These are phyloP conservation scores for Capsicum rhomboideum DNA, from an alignment of 257 asterid genomes.

Conservation along the genomic window DNA sequence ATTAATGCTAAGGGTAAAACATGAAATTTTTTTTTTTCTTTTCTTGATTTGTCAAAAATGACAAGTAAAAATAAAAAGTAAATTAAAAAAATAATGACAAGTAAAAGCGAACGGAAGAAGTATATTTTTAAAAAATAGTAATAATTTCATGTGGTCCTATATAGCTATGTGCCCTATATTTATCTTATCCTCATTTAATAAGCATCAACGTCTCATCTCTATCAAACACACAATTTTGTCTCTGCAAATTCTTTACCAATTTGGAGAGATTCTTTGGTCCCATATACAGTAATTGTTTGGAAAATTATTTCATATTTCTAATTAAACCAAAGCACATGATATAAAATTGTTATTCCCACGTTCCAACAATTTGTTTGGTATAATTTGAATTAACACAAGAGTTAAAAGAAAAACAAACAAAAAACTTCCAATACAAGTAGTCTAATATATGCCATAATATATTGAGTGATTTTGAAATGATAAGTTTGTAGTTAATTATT, in stretches of 20 bases:
- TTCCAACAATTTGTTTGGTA: not conserved
- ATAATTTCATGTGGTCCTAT: not conserved
- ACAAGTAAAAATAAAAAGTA: too few relatives aligned
- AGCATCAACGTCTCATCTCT: not conserved
- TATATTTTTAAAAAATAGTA: too few relatives aligned
- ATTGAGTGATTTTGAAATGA: too few relatives aligned
- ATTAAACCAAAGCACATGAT: not conserved
- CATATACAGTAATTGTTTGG: not conserved
- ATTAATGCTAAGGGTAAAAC: too few relatives aligned
- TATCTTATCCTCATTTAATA: not conserved
- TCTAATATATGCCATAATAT: not conserved
- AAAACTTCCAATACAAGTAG: not conserved
- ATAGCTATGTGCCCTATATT: not conserved
- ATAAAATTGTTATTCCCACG: not conserved
- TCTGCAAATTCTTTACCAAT: not conserved
- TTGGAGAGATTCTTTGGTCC: not conserved
- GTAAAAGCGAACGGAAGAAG: too few relatives aligned
- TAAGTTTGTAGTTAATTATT: too few relatives aligned
- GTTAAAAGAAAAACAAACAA: not conserved
- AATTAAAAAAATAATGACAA: too few relatives aligned
- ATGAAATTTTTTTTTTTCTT: too few relatives aligned
- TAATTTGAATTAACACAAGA: not conserved
- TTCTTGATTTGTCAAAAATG: too few relatives aligned
- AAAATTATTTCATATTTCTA: not conserved
- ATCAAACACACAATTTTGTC: not conserved